Percentiles rank a stretch among this genome's conserved stretches.
Evolutionary conservation across 2,329 filamentous ascomycete species (phyloP).

Genomic region (Calonectria hongkongensis): DNA sequence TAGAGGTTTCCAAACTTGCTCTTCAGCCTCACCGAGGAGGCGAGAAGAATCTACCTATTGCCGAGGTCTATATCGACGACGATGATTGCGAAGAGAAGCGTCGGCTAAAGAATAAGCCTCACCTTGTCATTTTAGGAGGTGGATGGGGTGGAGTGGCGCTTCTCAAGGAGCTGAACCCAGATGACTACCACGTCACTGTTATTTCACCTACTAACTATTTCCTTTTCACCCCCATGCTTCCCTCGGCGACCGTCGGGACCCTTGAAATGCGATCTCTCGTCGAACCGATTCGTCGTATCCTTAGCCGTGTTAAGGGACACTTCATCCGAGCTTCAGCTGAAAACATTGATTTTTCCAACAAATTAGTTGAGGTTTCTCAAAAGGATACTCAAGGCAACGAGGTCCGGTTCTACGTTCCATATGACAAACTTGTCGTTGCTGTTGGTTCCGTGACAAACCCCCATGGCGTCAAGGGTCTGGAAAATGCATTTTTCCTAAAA

Average conservation of each 20-base stretch:
- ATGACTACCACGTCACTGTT: constrained; percentile 96
- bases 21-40: constrained; percentile 88
- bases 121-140: constrained; percentile 92
- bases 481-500: constrained; percentile 96
- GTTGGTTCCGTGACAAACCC: constrained; percentile 95
- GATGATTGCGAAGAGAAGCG: constrained; percentile 84
- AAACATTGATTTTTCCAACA: constrained; percentile 92
- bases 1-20: constrained; percentile 89
- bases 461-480: constrained; percentile 95
- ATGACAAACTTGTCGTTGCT: constrained; percentile 95
- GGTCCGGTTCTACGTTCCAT: constrained; percentile 92
- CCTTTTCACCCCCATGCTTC: constrained; percentile 97
- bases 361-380: constrained; percentile 91
- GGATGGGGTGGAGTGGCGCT: constrained; percentile 97
- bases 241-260: constrained; percentile 96
- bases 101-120: constrained; percentile 89
- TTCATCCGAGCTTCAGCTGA: constrained; percentile 92
- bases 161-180: constrained; percentile 90
- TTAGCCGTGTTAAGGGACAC: constrained; percentile 86
- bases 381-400: constrained; percentile 82
- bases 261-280: constrained; percentile 93
- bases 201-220: constrained; percentile 98
- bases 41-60: constrained; percentile 95
- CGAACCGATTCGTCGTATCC: constrained; percentile 92
- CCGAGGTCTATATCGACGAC: constrained; percentile 91